Percentiles rank a stretch among this genome's conserved stretches.
These are phyloP conservation scores for Aspergillus spinulosporus DNA, from an alignment of 2,329 filamentous ascomycete genomes.

Conservation along the genomic window DNA sequence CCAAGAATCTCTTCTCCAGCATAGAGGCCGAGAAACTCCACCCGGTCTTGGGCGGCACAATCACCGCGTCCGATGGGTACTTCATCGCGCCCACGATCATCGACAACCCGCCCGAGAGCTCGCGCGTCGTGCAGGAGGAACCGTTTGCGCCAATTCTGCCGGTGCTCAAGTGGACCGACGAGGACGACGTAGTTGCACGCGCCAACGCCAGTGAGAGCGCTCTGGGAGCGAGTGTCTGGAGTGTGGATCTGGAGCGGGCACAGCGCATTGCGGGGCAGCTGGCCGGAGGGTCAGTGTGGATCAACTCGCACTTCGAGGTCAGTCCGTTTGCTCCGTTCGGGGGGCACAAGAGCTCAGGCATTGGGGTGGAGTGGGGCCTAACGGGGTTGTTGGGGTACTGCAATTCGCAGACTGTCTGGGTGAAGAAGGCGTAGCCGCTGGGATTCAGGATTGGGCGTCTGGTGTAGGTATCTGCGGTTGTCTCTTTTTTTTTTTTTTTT, in stretches of 20 bases:
- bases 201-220: conserved; percentile 57
- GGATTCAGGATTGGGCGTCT: too few relatives aligned
- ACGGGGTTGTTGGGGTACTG: conserved; percentile 44
- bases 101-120: conserved; percentile 57
- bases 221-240: conserved; percentile 61
- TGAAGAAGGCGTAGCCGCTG: conserved; percentile 24
- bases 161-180: conserved; percentile 60
- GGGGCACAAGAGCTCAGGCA: conserved; percentile 55
- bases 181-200: conserved; percentile 59
- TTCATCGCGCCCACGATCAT: conserved; percentile 62
- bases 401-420: conserved; percentile 38
- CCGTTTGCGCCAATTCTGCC: conserved; percentile 67
- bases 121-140: conserved; percentile 59
- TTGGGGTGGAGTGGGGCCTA: conserved; percentile 51
- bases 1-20: conserved; percentile 58
- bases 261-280: conserved; percentile 55
- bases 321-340: conserved; percentile 45
- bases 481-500: too few relatives aligned
- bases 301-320: conserved; percentile 51
- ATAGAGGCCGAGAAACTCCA: conserved; percentile 56
- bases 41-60: conserved; percentile 52
- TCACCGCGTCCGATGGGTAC: conserved; percentile 52
- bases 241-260: conserved; percentile 53
- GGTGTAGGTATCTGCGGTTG: too few relatives aligned
- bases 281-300: conserved; percentile 61